phyloP scores from a whole-genome alignment of 2,329 filamentous ascomycete species.

The Triangularia verruculosa region DNA sequence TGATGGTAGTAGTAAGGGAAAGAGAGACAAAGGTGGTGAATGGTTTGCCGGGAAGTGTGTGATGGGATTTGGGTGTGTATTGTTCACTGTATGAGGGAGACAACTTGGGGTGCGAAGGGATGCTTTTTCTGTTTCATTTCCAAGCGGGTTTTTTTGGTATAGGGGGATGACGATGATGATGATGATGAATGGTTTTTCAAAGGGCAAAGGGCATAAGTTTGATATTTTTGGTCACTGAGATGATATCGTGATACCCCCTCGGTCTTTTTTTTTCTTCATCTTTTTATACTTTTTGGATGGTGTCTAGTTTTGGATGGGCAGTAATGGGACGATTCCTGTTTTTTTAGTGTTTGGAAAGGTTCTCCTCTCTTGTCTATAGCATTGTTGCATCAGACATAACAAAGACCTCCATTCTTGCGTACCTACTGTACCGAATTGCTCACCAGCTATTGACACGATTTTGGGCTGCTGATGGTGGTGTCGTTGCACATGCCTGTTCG shows the following conservation, averaged over 20 bases:
- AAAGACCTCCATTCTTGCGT: no score
- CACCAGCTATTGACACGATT: no score
- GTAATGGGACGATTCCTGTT: no score
- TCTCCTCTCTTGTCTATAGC: no score
- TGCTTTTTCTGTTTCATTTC: background rate
- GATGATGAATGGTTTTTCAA: background rate
- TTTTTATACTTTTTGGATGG: background rate
- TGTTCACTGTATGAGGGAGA: background rate
- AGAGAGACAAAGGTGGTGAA: no score
- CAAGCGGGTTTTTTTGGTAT: background rate
- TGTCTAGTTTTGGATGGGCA: background rate
- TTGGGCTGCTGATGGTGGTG: no score
- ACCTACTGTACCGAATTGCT: no score
- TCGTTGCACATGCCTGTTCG: no score
- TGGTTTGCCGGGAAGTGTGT: background rate
- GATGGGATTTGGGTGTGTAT: background rate
- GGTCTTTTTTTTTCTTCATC: background rate
- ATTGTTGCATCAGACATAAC: no score
- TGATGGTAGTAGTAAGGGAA: no score
- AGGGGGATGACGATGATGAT: background rate
- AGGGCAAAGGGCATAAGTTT: background rate
- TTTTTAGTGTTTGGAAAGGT: no score
- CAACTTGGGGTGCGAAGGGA: no score
- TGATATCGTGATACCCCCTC: constrained; percentile 4
- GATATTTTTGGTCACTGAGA: background rate